Percentiles rank a stretch among this genome's conserved stretches.
Conservation (phyloP, 352 stramenopile species). For the Phytophthora fragariaefolia region DNA sequence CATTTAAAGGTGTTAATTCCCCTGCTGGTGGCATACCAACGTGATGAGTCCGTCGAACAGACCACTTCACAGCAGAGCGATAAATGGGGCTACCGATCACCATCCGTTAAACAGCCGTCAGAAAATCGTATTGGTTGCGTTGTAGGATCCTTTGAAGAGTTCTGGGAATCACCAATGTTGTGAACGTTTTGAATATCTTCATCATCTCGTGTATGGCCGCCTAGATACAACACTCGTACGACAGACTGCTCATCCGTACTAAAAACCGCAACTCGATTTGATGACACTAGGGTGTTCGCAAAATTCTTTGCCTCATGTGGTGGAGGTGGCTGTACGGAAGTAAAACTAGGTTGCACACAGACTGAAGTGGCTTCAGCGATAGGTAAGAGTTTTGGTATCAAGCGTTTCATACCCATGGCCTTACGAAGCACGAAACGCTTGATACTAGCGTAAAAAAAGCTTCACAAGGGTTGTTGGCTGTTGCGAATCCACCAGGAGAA, state of each 20-base stretch:
- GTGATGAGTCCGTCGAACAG: neutral
- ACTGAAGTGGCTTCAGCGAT: neutral
- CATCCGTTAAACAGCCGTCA: neutral
- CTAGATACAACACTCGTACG: neutral
- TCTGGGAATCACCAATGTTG: neutral
- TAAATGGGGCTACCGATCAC: neutral
- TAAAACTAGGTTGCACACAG: neutral
- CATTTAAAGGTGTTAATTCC: neutral
- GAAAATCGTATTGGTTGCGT: neutral
- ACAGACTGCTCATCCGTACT: neutral
- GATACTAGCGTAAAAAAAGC: neutral
- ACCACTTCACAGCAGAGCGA: neutral
- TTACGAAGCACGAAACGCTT: neutral
- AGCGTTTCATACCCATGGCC: too few relatives aligned
- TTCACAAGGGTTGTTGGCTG: conserved; percentile 10
- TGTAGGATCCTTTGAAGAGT: neutral
- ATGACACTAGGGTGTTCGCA: neutral
- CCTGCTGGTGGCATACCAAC: neutral
- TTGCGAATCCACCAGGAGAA: conserved; percentile 14
- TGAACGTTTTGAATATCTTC: neutral
- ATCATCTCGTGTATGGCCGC: neutral
- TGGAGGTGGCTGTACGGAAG: neutral
- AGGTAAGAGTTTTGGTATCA: neutral
- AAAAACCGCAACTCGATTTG: neutral
- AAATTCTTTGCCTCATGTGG: neutral